phyloP scores from a whole-genome alignment of 164 flowering plant genomes.

The Akebia trifoliata region DNA sequence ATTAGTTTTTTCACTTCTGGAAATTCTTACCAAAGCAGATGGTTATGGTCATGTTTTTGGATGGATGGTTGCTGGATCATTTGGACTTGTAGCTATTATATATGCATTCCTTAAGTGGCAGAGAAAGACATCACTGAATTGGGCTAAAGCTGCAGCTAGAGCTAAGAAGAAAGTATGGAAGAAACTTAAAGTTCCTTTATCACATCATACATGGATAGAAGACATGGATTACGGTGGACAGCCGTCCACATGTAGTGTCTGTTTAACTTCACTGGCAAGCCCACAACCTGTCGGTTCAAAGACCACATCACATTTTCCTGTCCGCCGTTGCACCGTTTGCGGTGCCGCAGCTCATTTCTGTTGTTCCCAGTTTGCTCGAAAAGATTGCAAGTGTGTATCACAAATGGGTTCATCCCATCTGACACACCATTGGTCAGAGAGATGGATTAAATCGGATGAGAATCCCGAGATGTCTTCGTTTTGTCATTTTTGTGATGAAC shows the following conservation, averaged over 20 bases:
- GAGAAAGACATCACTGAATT: constrained; percentile 45
- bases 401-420: constrained; percentile 50
- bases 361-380: constrained; percentile 53
- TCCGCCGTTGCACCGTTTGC: constrained; percentile 67
- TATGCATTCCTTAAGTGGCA: constrained; percentile 57
- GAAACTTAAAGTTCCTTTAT: constrained; percentile 54
- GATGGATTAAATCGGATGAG: constrained; percentile 60
- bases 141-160: constrained; percentile 72
- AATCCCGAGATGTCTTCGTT: constrained; percentile 56
- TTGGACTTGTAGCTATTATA: constrained; percentile 47
- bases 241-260: constrained; percentile 67
- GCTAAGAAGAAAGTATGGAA: constrained; percentile 65
- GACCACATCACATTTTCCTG: constrained; percentile 29
- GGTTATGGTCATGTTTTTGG: constrained; percentile 33
- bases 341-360: constrained; percentile 65
- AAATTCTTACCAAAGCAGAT: constrained; percentile 26
- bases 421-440: constrained; percentile 78
- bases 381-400: constrained; percentile 74
- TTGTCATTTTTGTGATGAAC: constrained; percentile 77
- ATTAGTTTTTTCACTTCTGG: constrained; percentile 29
- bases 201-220: constrained; percentile 63
- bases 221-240: constrained; percentile 41
- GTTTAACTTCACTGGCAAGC: constrained; percentile 41
- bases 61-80: constrained; percentile 47
- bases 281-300: constrained; percentile 40